A percentile compares a stretch with the other conserved stretches of the same genome.
Evolutionary conservation across 768 basidiomycete genomes (phyloP).

Genomic region (Termitomyces sp.): DNA sequence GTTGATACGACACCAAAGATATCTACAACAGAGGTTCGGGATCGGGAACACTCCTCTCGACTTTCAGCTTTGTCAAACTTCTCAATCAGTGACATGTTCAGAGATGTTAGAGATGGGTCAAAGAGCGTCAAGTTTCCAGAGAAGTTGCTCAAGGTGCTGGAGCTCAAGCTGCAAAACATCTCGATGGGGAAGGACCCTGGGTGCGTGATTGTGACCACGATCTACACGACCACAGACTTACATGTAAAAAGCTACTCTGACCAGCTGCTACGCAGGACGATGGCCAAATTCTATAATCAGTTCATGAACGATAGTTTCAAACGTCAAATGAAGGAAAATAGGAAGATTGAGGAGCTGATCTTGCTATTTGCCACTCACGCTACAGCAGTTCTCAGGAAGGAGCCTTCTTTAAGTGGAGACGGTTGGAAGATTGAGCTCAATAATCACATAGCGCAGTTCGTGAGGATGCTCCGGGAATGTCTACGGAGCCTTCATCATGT

Average conservation of each 20-base stretch:
- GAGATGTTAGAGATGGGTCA: slow-evolving; percentile 71
- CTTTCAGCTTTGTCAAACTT: slow-evolving; percentile 67
- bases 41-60: slow-evolving; percentile 66
- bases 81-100: slow-evolving; percentile 76
- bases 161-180: slow-evolving; percentile 86
- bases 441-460: slow-evolving; percentile 86
- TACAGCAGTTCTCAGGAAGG: slow-evolving; percentile 84
- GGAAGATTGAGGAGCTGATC: slow-evolving; percentile 97
- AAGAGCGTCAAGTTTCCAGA: slow-evolving; percentile 93
- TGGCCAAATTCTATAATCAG: slow-evolving; percentile 91
- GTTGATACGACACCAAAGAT: slow-evolving; percentile 30
- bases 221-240: slow-evolving; percentile 2
- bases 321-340: slow-evolving; percentile 90
- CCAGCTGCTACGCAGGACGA: slow-evolving; percentile 82
- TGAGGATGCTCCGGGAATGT: slow-evolving; percentile 81
- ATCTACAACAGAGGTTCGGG: slow-evolving; percentile 37
- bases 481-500: slow-evolving; percentile 72
- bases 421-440: slow-evolving; percentile 94
- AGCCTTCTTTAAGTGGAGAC: slow-evolving; percentile 77
- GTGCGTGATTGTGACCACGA: slow-evolving; percentile 46
- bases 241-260: slow-evolving; percentile 72
- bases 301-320: slow-evolving; percentile 84
- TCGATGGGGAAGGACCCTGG: slow-evolving; percentile 89
- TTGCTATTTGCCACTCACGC: slow-evolving; percentile 94
- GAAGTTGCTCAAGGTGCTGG: slow-evolving; percentile 87